Evolutionary conservation across 1,139 yeast species (phyloP).

Genomic region (Tardiomyces blankii): DNA sequence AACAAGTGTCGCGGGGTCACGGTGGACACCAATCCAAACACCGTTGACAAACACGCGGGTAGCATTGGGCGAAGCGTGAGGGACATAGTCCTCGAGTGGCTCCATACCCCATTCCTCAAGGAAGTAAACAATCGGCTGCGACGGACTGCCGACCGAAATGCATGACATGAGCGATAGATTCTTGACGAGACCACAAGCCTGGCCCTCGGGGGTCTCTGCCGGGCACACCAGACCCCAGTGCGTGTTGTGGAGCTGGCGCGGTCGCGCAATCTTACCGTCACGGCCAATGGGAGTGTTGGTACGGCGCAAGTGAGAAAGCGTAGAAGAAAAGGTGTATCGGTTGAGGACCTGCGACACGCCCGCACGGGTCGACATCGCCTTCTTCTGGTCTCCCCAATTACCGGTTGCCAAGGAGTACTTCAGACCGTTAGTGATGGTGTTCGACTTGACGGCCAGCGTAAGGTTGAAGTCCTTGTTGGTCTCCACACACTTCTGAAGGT

Average conservation of each 20-base stretch:
- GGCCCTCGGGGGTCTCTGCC: conserved; percentile 99
- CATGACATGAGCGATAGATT: conserved; percentile 93
- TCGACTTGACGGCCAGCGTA: conserved; percentile 93
- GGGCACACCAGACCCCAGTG: conserved; percentile 99
- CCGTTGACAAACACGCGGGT: conserved; percentile 96
- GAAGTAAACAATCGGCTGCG: conserved; percentile 86
- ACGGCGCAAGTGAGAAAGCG: conserved; percentile 95
- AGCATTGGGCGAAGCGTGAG: conserved; percentile 83
- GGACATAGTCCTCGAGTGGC: conserved; percentile 91
- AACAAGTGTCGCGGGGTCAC: conserved; percentile 86
- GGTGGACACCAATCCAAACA: conserved; percentile 98
- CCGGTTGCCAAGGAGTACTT: conserved; percentile 98
- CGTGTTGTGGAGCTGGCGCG: conserved; percentile 96
- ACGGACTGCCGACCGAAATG: conserved; percentile 95
- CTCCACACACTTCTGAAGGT: conserved; percentile 98
- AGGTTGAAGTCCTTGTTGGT: conserved; percentile 93
- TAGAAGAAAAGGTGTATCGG: conserved; percentile 94
- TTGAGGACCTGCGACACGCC: conserved; percentile 99
- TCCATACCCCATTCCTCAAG: conserved; percentile 99
- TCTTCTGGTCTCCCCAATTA: conserved; percentile 99
- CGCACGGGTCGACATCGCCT: conserved; percentile 97
- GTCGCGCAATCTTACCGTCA: conserved; percentile 96
- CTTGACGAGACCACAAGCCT: conserved; percentile 98
- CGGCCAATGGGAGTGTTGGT: conserved; percentile 98
- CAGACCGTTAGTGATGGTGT: conserved; percentile 93